Evolutionary conservation across 1,139 yeast genomes (phyloP).

Genomic region (Diutina siamensis): DNA sequence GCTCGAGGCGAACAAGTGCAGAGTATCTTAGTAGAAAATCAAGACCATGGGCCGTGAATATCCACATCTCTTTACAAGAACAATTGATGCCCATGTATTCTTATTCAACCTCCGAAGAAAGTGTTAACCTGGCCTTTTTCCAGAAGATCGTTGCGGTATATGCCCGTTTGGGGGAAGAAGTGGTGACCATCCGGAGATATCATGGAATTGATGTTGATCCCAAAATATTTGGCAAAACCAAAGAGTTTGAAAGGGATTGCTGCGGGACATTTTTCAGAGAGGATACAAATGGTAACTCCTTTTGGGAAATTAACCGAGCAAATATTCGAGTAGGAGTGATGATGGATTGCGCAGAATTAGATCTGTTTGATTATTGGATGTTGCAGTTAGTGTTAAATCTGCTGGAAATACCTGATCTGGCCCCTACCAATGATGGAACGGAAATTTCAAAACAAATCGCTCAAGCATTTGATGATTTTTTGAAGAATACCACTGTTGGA

Average conservation of each 20-base stretch:
- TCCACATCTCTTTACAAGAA: too few species aligned
- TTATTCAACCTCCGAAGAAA: too few species aligned
- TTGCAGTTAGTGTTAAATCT: not conserved
- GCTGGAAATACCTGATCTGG: not conserved
- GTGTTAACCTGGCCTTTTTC: not conserved
- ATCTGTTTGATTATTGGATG: not conserved
- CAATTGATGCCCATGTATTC: too few species aligned
- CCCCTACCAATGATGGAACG: not conserved
- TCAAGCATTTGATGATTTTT: conserved; percentile 24
- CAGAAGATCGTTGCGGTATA: not conserved
- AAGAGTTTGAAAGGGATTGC: too few species aligned
- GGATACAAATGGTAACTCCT: too few species aligned
- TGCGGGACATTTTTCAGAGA: too few species aligned
- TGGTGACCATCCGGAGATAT: not conserved
- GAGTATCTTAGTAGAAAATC: too few species aligned
- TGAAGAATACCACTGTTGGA: conserved; percentile 34
- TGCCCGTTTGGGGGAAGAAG: not conserved
- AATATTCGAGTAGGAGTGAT: not conserved
- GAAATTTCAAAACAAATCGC: conserved; percentile 11
- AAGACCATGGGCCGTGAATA: too few species aligned
- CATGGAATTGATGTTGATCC: not conserved
- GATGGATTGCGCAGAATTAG: not conserved
- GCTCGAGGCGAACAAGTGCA: too few species aligned
- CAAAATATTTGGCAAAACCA: not conserved
- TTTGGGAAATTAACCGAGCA: conserved; percentile 1